Percentiles rank a stretch among this genome's conserved stretches.
Conservation (phyloP, 2,329 filamentous ascomycete species). For the Aureobasidium sp. region DNA sequence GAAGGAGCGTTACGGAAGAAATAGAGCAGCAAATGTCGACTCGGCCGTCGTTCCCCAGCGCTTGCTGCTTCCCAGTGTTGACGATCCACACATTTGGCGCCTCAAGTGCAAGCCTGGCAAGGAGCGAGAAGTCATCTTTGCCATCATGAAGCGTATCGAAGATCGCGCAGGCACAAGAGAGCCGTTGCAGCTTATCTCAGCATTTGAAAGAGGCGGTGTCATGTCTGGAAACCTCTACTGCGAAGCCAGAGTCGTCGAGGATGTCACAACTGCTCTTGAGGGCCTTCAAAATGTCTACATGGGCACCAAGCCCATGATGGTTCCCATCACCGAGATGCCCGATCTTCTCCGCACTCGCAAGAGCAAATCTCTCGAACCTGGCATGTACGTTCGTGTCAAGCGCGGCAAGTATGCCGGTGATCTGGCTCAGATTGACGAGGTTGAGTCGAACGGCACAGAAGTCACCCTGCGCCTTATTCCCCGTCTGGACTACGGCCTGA, state of each 20-base stretch:
- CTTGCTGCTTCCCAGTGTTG: conserved; percentile 80
- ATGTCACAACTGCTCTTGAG: conserved; percentile 75
- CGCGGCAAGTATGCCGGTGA: conserved; percentile 78
- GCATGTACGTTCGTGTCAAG: conserved; percentile 85
- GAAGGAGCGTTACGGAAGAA: conserved; percentile 77
- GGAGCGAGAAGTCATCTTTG: conserved; percentile 82
- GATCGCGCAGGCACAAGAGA: conserved; percentile 71
- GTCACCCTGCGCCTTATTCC: conserved; percentile 83
- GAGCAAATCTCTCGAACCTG: conserved; percentile 73
- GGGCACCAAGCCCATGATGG: conserved; percentile 73
- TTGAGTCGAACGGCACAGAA: conserved; percentile 86
- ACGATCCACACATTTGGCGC: conserved; percentile 94
- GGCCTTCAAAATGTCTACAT: conserved; percentile 86
- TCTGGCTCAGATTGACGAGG: conserved; percentile 83
- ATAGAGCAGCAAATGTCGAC: conserved; percentile 57
- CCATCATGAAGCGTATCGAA: conserved; percentile 80
- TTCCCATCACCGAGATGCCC: conserved; percentile 95
- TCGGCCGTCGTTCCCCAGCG: conserved; percentile 74
- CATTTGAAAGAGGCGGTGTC: conserved; percentile 78
- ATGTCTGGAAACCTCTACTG: conserved; percentile 97
- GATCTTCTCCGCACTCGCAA: conserved; percentile 85
- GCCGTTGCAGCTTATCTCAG: conserved; percentile 75
- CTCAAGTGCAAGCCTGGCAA: conserved; percentile 92
- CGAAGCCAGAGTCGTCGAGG: conserved; percentile 78
- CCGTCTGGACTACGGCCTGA: conserved; percentile 80